Percentiles rank a stretch among this genome's conserved stretches.
Conservation (phyloP, 2,329 filamentous ascomycete genomes). For the Botrytis pseudocinerea region DNA sequence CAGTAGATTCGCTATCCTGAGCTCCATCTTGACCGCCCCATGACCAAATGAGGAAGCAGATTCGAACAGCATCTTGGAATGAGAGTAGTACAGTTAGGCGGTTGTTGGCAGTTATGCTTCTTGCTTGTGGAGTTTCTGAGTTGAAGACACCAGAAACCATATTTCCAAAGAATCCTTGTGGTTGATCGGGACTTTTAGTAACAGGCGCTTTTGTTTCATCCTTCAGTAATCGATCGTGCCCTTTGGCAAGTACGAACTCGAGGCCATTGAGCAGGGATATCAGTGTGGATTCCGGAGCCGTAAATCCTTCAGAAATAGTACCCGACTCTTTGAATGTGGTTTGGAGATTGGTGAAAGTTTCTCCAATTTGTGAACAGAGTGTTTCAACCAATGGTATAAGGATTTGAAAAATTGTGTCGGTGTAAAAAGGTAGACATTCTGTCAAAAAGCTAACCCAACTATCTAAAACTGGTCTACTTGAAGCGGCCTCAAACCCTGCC, state of each 20-base stretch:
- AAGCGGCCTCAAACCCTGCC: conserved; percentile 72
- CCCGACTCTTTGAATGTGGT: conserved; percentile 56
- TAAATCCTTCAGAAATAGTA: conserved; percentile 36
- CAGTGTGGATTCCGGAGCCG: conserved; percentile 68
- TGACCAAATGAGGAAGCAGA: conserved; percentile 92
- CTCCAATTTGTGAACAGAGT: conserved; percentile 74
- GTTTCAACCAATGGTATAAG: conserved; percentile 89
- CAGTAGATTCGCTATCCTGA: conserved; percentile 67
- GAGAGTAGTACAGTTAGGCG: conserved; percentile 91
- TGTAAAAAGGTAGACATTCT: conserved; percentile 81
- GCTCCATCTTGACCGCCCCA: conserved; percentile 73
- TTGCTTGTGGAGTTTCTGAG: conserved; percentile 72
- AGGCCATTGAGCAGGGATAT: conserved; percentile 90
- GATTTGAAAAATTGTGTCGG: conserved; percentile 83
- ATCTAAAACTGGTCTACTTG: conserved; percentile 76
- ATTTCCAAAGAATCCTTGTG: conserved; percentile 87
- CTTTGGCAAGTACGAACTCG: conserved; percentile 84
- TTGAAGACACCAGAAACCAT: conserved; percentile 92
- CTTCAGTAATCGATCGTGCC: conserved; percentile 76
- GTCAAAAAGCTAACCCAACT: conserved; percentile 88
- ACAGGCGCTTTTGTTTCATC: conserved; percentile 71
- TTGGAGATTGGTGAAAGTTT: conserved; percentile 71
- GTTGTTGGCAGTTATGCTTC: conserved; percentile 87
- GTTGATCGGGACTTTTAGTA: conserved; percentile 76
- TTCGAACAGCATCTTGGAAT: conserved; percentile 91